Conservation (phyloP, 306 rosid species). For the Sophora flavescens region DNA sequence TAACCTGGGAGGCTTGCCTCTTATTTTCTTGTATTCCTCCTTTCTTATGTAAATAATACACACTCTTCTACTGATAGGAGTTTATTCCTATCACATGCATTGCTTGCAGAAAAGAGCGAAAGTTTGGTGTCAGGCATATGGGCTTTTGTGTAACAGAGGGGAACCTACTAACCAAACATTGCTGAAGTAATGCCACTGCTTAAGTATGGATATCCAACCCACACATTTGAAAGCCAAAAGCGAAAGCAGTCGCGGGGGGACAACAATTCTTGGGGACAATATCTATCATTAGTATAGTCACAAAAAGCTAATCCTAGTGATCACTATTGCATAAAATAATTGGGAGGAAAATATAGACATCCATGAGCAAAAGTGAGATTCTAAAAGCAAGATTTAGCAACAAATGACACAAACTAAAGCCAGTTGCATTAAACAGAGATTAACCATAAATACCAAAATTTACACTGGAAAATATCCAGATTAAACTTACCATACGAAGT, state of each 20-base stretch:
- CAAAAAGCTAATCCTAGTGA: constrained; percentile 23
- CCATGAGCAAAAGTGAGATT: constrained; percentile 19
- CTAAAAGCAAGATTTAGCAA: constrained; percentile 34
- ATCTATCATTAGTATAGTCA: background rate
- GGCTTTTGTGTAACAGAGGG: background rate
- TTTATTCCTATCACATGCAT: no score
- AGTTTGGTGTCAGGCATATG: background rate
- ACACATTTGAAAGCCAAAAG: background rate
- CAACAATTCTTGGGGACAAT: constrained; percentile 7
- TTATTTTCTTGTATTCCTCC: no score
- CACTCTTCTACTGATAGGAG: no score
- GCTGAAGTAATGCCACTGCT: background rate
- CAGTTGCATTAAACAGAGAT: constrained; percentile 17
- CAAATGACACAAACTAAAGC: constrained; percentile 32
- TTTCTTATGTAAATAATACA: no score
- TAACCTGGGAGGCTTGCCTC: no score
- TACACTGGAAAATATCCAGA: constrained; percentile 9
- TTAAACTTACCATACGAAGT: constrained; percentile 64
- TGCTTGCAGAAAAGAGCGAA: background rate
- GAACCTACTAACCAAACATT: background rate
- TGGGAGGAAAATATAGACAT: constrained; percentile 19
- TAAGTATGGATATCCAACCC: background rate
- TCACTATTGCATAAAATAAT: constrained; percentile 16
- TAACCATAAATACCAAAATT: constrained; percentile 29
- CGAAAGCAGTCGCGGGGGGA: background rate